Evolutionary conservation across 202 grass and related monocot species (phyloP).

Genomic region (Musa balbisiana): DNA sequence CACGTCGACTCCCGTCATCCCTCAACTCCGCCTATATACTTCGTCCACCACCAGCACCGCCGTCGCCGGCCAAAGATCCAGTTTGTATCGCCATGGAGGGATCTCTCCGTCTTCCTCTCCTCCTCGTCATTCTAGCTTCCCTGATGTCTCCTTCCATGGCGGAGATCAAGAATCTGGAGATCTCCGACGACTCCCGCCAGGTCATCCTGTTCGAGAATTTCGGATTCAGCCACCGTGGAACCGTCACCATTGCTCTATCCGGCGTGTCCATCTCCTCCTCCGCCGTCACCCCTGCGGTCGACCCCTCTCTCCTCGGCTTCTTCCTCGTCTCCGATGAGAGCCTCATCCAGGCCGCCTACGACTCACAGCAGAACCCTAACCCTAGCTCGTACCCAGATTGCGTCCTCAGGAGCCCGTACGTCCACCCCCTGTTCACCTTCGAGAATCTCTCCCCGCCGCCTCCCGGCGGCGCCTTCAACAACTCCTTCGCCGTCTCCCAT

Average conservation of each 20-base stretch:
- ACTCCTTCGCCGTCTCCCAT: neutral
- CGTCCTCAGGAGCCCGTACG: conserved; percentile 8
- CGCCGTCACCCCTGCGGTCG: neutral
- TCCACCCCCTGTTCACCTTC: conserved; percentile 5
- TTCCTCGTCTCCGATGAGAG: conserved; percentile 16
- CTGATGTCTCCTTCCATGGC: conserved; percentile 5
- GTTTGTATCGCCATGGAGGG: neutral
- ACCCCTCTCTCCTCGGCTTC: neutral
- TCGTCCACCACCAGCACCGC: neutral
- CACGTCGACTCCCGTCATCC: neutral
- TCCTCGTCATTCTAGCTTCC: neutral
- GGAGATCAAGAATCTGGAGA: conserved; percentile 13
- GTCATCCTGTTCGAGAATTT: conserved; percentile 17
- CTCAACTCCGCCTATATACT: neutral
- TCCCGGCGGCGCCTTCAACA: neutral
- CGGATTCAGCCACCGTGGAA: neutral
- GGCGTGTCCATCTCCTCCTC: neutral
- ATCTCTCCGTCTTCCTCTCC: neutral
- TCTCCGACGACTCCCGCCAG: conserved; percentile 1
- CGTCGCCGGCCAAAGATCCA: neutral
- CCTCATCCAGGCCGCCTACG: conserved; percentile 12
- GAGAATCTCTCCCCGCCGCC: neutral
- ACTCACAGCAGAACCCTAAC: conserved; percentile 11
- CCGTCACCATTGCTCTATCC: neutral
- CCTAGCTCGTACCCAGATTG: conserved; percentile 2